Percentiles rank a stretch among this genome's conserved stretches.
These are phyloP conservation scores for Salix suchowensis DNA, from an alignment of 345 rosid species.

Conservation along the genomic window DNA sequence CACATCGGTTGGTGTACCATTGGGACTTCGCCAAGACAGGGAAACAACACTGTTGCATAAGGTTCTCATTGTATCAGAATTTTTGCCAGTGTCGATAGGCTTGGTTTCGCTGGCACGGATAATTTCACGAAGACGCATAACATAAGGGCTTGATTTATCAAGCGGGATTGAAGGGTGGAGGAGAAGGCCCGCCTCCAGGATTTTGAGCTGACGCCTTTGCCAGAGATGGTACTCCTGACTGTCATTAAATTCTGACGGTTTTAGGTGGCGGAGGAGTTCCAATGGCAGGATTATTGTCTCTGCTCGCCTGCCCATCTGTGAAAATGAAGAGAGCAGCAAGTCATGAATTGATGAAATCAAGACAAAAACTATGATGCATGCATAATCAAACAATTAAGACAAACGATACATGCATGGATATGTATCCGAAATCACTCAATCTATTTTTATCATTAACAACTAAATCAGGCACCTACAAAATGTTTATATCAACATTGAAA, in stretches of 20 bases:
- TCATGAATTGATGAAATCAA: neutral
- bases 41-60: slow-evolving; percentile 66
- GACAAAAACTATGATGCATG: neutral
- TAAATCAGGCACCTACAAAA: neutral
- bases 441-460: no score
- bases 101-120: slow-evolving; percentile 43
- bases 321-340: neutral
- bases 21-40: slow-evolving; percentile 61
- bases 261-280: slow-evolving; percentile 82
- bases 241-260: slow-evolving; percentile 71
- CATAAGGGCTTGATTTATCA: slow-evolving; percentile 56
- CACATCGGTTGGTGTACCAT: slow-evolving; percentile 56
- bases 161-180: slow-evolving; percentile 61
- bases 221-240: slow-evolving; percentile 64
- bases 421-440: no score
- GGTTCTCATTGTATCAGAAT: slow-evolving; percentile 64
- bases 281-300: slow-evolving; percentile 87
- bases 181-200: slow-evolving; percentile 73
- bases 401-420: neutral
- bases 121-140: slow-evolving; percentile 54
- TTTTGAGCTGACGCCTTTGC: slow-evolving; percentile 79
- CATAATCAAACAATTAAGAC: neutral
- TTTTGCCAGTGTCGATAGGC: slow-evolving; percentile 58
- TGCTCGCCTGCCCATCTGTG: slow-evolving; percentile 67
- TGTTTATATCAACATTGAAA: neutral